phyloP scores from a whole-genome alignment of 1,139 yeast genomes.

The Waltiozyma solani region DNA sequence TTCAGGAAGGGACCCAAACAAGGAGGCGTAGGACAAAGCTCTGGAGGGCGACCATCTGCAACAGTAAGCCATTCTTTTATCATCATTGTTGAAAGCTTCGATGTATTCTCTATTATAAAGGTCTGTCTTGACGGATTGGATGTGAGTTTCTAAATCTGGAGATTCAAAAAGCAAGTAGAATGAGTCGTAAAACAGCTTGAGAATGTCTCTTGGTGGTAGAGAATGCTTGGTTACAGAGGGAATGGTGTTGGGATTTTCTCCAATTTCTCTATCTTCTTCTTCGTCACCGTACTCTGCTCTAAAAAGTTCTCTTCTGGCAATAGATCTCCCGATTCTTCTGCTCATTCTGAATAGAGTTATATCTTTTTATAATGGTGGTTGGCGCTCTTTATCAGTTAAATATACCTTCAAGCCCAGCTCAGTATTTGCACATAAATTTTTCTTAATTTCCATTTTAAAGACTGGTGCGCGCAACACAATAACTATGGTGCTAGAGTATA shows the following conservation, averaged over 20 bases:
- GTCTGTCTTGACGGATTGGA: conserved; percentile 63
- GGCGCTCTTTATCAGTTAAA: too few species aligned
- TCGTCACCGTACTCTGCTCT: conserved; percentile 1
- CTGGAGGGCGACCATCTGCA: conserved; percentile 84
- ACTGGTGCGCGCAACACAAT: too few species aligned
- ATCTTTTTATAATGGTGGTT: too few species aligned
- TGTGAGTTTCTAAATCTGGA: conserved; percentile 28
- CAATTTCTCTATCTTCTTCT: background rate
- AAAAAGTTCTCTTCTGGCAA: background rate
- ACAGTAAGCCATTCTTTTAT: conserved; percentile 66
- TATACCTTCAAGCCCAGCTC: too few species aligned
- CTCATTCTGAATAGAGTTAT: too few species aligned
- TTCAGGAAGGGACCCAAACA: conserved; percentile 42
- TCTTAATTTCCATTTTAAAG: too few species aligned
- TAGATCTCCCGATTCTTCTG: conserved; percentile 13
- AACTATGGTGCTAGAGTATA: too few species aligned
- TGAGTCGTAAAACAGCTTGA: conserved; percentile 38
- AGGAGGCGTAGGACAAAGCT: conserved; percentile 60
- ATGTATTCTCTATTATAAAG: conserved; percentile 61
- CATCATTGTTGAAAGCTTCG: conserved; percentile 55
- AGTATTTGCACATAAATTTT: too few species aligned
- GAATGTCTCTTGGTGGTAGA: conserved; percentile 29
- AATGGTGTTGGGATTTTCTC: conserved; percentile 3
- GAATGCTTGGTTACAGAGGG: conserved; percentile 14
- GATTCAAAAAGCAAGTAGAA: conserved; percentile 38